Base-by-base conservation (phyloP, 1,139 yeast genomes). In the Zygosaccharomyces sapae region DNA sequence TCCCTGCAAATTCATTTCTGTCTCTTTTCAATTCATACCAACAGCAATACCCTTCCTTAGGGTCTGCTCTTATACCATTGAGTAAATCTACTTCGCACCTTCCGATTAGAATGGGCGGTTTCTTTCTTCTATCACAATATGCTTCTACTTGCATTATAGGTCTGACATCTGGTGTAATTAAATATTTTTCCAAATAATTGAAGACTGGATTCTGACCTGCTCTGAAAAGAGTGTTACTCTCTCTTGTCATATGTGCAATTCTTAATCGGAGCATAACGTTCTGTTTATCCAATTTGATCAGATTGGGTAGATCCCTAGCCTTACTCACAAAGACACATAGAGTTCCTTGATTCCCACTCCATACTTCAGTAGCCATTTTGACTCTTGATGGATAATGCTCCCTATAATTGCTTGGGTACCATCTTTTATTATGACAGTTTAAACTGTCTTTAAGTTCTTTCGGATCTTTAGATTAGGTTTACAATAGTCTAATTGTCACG, bases 161-260 rank as follows among this genome's bases (percentile, higher is more conserved):
- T 48, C 73, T 77, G 24, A 86, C 73, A 38, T 83, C 85, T 20
- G 85, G 73, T 1, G 81, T 73, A 33, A 85, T 60, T 37, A 77
- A 75, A 66, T 86, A 88, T 55, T 92, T 73, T 41, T 83, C 74
- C 56, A 86, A 90, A 56, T 82, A 83, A 51, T 86, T 84, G 87
- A 96, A 89, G 39, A 75, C 79, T 0, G 97, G 97, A 2, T 87
- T 84, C 63, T 89, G 97, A 1, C 97, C 97, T 1, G 95, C 97
- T 55, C 97, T 70, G 53, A 78, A 77, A 50, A 84, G 80, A 0
- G 86, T 73, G 22, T 80, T 81, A 0, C 96, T 86, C 55, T 85
- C 79, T 55, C 83, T 78, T 19, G 92, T 92, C 51, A 77, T 77
- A 47, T 86, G 85, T n/a, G 90, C 95, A 3, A 89, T 73, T 49